Evolutionary conservation across 2,329 filamentous ascomycete species (phyloP), one percentile per base, ranked within the genome.

Genomic region (Colletotrichum tofieldiae): DNA sequence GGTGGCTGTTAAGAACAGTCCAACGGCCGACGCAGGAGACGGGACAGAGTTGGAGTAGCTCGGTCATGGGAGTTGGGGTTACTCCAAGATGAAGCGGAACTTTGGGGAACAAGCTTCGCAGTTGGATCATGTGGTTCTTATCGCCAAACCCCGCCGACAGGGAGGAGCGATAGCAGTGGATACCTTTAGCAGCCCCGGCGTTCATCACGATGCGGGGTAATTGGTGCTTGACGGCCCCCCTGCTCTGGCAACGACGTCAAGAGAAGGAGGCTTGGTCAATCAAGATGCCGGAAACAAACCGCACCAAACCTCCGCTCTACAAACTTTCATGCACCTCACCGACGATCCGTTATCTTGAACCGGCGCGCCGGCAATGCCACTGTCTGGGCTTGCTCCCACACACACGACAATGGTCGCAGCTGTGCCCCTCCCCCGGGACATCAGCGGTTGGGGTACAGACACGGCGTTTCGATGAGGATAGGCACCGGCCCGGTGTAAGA

Each of bases 71-170:
- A 20, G 2, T 60, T 35, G 58, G 58, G 39, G 26, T 60, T 60
- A 35, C 58, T 60, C 58, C 58, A 60, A 60, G 43, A n/a, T 16
- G 4, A 14, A 11, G 39, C 18, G 18, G 29, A 32, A 18, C 32
- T 1, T 58, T 58, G 41, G 58, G 29, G 26, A 45, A 60, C 16
- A 54, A 54, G 51, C 51, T 54, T 54, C 51, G 51, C 45, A n/a
- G 37, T n/a, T 56, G 54, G 54, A 56, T 56, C 54, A 39, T 35
- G 54, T 2, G 37, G 55, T 29, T n/a, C 55, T 59, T 59, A 59
- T 59, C 55, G 26, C 37, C 9, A 2, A 43, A 59, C 37, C n/a
- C 55, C 16, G 32, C 54, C 32, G 20, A 23, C 54, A 39, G 54
- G 54, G 35, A 54, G 54, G 52, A 37, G 52, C 18, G 2, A n/a